Conservation (phyloP, 148 eudicot genomes). For the Euryodendron excelsum region DNA sequence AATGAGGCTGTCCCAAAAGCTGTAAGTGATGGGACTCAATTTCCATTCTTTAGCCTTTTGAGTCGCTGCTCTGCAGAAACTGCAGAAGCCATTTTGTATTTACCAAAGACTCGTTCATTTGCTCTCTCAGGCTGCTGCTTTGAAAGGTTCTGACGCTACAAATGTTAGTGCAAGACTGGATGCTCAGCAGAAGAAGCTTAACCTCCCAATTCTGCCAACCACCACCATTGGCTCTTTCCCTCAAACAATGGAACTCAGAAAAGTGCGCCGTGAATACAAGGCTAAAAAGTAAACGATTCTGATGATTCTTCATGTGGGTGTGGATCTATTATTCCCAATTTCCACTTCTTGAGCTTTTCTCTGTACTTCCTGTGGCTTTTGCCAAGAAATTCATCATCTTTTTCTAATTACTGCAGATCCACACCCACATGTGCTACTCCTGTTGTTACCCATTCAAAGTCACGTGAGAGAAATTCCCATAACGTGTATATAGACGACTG, state of each 20-base stretch:
- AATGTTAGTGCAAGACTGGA: slow-evolving; percentile 85
- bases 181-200: too few relatives aligned
- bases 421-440: slow-evolving; percentile 99
- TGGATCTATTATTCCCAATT: not conserved
- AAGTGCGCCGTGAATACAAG: too few relatives aligned
- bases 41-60: not conserved
- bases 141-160: slow-evolving; percentile 91
- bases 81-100: not conserved
- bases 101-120: not conserved
- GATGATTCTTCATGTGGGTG: not conserved
- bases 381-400: not conserved
- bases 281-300: slow-evolving; percentile 68
- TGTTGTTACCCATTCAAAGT: too few relatives aligned
- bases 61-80: not conserved
- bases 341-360: not conserved
- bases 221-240: too few relatives aligned
- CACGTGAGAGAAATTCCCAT: too few relatives aligned
- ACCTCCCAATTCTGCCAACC: too few relatives aligned
- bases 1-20: slow-evolving; percentile 94
- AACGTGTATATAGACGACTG: too few relatives aligned
- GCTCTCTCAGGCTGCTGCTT: slow-evolving; percentile 70
- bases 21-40: slow-evolving; percentile 49
- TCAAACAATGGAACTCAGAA: too few relatives aligned
- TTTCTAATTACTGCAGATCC: slow-evolving; percentile 48
- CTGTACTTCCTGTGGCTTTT: not conserved